A percentile compares a stretch with the other conserved stretches of the same genome.
These are phyloP conservation scores for Chrysoporthe cubensis DNA, from an alignment of 2,329 filamentous ascomycete genomes.

Conservation along the genomic window DNA sequence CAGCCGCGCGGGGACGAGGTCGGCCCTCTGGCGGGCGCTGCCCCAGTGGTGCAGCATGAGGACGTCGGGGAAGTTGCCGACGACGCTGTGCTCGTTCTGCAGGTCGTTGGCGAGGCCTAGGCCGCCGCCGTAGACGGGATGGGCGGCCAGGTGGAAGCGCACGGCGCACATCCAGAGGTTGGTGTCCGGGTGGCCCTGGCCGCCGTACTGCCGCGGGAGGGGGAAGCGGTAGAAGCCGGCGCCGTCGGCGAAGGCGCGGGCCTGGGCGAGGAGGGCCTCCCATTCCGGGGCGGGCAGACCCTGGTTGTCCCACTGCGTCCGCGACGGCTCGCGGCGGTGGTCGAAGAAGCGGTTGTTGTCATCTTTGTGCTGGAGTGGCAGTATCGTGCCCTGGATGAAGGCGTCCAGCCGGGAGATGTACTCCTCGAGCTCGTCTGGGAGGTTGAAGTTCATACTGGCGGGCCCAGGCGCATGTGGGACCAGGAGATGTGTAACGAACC, in stretches of 20 bases:
- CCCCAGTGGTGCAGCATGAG: constrained; percentile 67
- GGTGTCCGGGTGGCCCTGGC: constrained; percentile 45
- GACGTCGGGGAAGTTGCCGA: constrained; percentile 66
- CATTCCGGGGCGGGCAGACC: constrained; percentile 62
- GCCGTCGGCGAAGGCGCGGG: constrained; percentile 55
- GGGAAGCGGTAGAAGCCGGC: constrained; percentile 65
- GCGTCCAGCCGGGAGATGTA: constrained; percentile 55
- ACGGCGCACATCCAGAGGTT: constrained; percentile 69
- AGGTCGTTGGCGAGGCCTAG: constrained; percentile 66
- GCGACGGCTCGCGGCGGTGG: constrained; percentile 63
- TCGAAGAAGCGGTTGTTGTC: constrained; percentile 70
- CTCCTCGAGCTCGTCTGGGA: constrained; percentile 52
- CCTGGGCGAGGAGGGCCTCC: constrained; percentile 57
- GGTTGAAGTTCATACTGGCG: constrained; percentile 56
- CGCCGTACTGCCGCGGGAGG: constrained; percentile 50
- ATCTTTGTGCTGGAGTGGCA: constrained; percentile 56
- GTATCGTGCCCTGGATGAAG: constrained; percentile 60
- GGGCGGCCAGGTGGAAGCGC: constrained; percentile 60
- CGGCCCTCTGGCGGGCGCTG: constrained; percentile 54
- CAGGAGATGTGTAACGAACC: not conserved
- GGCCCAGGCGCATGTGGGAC: not conserved
- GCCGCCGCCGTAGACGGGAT: constrained; percentile 49
- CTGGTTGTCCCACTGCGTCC: constrained; percentile 62
- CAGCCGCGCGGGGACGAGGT: constrained; percentile 57
- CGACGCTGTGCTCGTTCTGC: constrained; percentile 65